Percentiles rank a stretch among this genome's conserved stretches.
Conservation (phyloP, 345 rosid species). For the Euphorbia pulcherrima region DNA sequence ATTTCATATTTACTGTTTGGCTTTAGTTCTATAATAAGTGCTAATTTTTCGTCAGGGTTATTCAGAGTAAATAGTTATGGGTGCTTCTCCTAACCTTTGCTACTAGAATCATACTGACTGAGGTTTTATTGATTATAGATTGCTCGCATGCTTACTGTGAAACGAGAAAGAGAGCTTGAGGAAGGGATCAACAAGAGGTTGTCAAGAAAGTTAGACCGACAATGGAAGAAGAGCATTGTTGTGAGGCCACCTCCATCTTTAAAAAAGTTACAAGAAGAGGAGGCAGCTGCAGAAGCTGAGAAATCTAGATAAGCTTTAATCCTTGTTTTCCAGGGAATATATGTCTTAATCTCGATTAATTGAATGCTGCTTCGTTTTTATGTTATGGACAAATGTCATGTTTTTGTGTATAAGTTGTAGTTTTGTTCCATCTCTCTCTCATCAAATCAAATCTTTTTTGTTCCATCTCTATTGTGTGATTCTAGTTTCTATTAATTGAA, state of each 20-base stretch:
- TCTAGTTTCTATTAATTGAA: neutral
- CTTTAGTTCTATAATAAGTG: no score
- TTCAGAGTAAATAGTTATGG: no score
- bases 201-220: conserved; percentile 82
- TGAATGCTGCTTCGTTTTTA: neutral
- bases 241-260: conserved; percentile 82
- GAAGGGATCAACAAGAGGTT: conserved; percentile 81
- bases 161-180: conserved; percentile 82
- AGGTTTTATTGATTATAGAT: conserved; percentile 35
- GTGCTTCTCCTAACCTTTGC: no score
- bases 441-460: neutral
- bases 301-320: conserved; percentile 47
- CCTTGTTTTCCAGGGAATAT: neutral
- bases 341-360: conserved; percentile 3
- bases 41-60: no score
- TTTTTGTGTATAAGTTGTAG: no score
- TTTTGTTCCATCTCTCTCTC: no score
- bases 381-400: neutral
- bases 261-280: conserved; percentile 68
- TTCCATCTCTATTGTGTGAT: neutral
- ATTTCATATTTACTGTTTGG: no score
- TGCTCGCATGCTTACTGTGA: conserved; percentile 79
- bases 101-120: neutral
- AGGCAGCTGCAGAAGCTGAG: conserved; percentile 78
- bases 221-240: conserved; percentile 89